phyloP scores from a whole-genome alignment of 306 rosid species.

The Pachyrhizus erosus region DNA sequence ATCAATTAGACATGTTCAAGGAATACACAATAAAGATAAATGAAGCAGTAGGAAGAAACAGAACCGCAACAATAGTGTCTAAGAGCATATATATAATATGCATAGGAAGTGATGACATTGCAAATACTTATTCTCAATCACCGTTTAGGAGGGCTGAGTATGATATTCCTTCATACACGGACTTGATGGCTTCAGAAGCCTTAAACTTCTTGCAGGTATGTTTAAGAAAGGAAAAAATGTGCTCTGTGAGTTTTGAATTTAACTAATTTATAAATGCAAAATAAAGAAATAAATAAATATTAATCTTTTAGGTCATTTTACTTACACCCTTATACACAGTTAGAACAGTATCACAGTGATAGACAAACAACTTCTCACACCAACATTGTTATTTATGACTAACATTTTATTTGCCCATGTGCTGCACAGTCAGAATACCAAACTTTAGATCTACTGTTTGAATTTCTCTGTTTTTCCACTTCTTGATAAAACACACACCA shows the following conservation, averaged over 20 bases:
- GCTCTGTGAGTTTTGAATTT: too few species aligned
- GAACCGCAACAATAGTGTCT: constrained; percentile 44
- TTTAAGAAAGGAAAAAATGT: not conserved
- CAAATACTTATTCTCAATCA: constrained; percentile 63
- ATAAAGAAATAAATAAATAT: not conserved
- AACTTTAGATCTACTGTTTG: constrained; percentile 23
- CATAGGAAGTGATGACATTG: constrained; percentile 76
- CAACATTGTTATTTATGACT: constrained; percentile 9
- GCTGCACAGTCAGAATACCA: not conserved
- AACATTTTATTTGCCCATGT: not conserved
- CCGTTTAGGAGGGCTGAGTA: constrained; percentile 55
- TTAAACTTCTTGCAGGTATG: constrained; percentile 66
- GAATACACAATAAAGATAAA: constrained; percentile 57
- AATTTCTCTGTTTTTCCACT: constrained; percentile 17
- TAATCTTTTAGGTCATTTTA: constrained; percentile 17
- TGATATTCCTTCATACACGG: constrained; percentile 66
- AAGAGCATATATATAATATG: constrained; percentile 66
- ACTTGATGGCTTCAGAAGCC: constrained; percentile 71
- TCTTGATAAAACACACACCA: constrained; percentile 1
- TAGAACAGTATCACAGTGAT: not conserved
- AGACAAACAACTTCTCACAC: constrained; percentile 4
- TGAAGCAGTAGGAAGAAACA: constrained; percentile 54
- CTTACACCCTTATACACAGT: not conserved
- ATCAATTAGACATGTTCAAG: constrained; percentile 69
- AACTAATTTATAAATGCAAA: constrained; percentile 4